Conservation (phyloP, 805 yeast genomes). For the Scheffersomyces amazonensis region DNA sequence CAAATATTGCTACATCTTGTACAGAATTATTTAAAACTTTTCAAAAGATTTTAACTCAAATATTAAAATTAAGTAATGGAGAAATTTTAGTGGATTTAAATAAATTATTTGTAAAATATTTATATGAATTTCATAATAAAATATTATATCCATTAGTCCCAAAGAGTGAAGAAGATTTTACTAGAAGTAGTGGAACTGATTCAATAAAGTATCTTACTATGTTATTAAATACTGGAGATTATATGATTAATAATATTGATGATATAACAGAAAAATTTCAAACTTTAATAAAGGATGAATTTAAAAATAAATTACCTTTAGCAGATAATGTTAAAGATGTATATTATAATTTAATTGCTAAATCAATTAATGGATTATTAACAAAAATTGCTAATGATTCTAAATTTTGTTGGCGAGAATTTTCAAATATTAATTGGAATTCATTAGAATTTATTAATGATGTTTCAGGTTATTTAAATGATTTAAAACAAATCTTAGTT, state of each 20-base stretch:
- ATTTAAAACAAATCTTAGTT: conserved; percentile 47
- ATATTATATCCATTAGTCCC: conserved; percentile 30
- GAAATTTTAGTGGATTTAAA: conserved; percentile 53
- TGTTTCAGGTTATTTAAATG: conserved; percentile 66
- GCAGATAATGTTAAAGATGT: conserved; percentile 57
- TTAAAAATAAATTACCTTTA: conserved; percentile 35
- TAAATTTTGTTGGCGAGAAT: conserved; percentile 78
- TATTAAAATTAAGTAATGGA: conserved; percentile 39
- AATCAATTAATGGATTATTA: conserved; percentile 54
- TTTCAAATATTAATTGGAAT: conserved; percentile 73
- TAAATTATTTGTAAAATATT: conserved; percentile 61
- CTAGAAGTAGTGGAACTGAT: conserved; percentile 47
- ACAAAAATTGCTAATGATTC: conserved; percentile 58
- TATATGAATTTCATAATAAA: conserved; percentile 42
- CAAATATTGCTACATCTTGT: conserved; percentile 78
- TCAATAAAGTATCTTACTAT: conserved; percentile 66
- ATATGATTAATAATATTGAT: conserved; percentile 71
- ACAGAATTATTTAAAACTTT: conserved; percentile 82
- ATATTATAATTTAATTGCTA: conserved; percentile 57
- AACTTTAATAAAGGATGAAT: conserved; percentile 34
- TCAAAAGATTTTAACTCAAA: conserved; percentile 68
- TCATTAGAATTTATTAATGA: conserved; percentile 62
- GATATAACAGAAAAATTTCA: conserved; percentile 68
- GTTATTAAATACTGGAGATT: conserved; percentile 85
- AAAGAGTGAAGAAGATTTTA: conserved; percentile 38